phyloP scores from a whole-genome alignment of 1,139 yeast species.

The Hyphopichia wangnamkhiaoensis region DNA sequence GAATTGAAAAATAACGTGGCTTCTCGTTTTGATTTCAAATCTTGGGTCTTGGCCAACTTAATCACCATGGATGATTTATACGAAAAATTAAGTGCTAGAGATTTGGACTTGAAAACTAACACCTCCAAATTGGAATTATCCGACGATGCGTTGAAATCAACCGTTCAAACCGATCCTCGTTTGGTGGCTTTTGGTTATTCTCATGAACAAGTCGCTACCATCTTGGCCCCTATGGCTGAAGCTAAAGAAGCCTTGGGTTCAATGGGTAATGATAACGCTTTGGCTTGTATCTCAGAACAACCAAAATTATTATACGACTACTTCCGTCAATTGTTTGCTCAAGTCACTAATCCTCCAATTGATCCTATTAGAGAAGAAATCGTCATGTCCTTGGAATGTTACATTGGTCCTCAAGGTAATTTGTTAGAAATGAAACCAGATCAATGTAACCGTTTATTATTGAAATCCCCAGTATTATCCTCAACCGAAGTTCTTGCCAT shows the following conservation, averaged over 20 bases:
- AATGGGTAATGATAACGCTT: slow-evolving; percentile 98
- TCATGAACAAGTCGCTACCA: slow-evolving; percentile 80
- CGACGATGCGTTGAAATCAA: slow-evolving; percentile 19
- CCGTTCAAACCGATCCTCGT: slow-evolving; percentile 79
- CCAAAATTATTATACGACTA: slow-evolving; percentile 90
- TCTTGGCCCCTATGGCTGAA: slow-evolving; percentile 94
- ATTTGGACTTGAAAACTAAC: slow-evolving; percentile 24
- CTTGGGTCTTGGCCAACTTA: slow-evolving; percentile 88
- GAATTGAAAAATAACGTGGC: slow-evolving; percentile 82
- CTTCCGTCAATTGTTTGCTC: slow-evolving; percentile 95
- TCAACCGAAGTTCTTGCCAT: slow-evolving; percentile 75
- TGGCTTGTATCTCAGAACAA: slow-evolving; percentile 92
- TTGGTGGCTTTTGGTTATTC: slow-evolving; percentile 89
- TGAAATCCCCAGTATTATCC: slow-evolving; percentile 80
- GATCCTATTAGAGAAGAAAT: slow-evolving; percentile 97
- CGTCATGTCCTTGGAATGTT: slow-evolving; percentile 96
- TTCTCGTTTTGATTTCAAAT: slow-evolving; percentile 85
- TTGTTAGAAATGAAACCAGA: slow-evolving; percentile 87
- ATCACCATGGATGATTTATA: slow-evolving; percentile 78
- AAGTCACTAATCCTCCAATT: slow-evolving; percentile 97
- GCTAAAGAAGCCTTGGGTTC: slow-evolving; percentile 96
- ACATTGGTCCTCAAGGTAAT: slow-evolving; percentile 97
- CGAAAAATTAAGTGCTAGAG: slow-evolving; percentile 56
- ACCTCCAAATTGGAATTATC: slow-evolving; percentile 18
- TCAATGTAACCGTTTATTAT: slow-evolving; percentile 85